Evolutionary conservation across 257 asterid species (phyloP).

Genomic region (Solanum piurae): DNA sequence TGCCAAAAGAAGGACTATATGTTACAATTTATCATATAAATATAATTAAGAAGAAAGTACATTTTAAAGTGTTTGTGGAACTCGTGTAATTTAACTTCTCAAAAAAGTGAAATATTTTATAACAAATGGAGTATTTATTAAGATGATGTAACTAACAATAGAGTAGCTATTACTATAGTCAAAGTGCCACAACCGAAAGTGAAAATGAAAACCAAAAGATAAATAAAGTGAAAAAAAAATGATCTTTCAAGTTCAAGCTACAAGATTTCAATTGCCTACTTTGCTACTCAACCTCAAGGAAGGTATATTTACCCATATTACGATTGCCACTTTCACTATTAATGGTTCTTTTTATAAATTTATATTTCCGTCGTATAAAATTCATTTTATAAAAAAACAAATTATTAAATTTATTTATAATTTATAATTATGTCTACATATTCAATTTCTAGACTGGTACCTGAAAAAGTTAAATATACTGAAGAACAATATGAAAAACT

Average conservation of each 20-base stretch:
- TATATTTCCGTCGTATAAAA: too few relatives aligned
- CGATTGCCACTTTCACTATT: not conserved
- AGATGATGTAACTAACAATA: not conserved
- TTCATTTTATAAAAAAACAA: too few relatives aligned
- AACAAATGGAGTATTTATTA: not conserved
- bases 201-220: not conserved
- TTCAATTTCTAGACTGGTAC: too few relatives aligned
- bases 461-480: too few relatives aligned
- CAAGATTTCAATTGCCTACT: not conserved
- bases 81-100: not conserved
- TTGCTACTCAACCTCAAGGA: not conserved
- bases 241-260: not conserved
- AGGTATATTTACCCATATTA: not conserved
- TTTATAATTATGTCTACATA: too few relatives aligned
- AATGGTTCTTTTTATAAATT: too few relatives aligned
- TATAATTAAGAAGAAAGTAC: not conserved
- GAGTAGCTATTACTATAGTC: not conserved
- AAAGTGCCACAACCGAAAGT: not conserved
- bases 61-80: too few relatives aligned
- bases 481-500: too few relatives aligned
- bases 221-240: conserved; percentile 7
- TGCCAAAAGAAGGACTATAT: not conserved
- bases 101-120: too few relatives aligned
- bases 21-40: not conserved
- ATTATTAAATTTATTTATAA: too few relatives aligned